Conservation (phyloP, 1,284 basidiomycete genomes). For the Acaromyces ingoldii region DNA sequence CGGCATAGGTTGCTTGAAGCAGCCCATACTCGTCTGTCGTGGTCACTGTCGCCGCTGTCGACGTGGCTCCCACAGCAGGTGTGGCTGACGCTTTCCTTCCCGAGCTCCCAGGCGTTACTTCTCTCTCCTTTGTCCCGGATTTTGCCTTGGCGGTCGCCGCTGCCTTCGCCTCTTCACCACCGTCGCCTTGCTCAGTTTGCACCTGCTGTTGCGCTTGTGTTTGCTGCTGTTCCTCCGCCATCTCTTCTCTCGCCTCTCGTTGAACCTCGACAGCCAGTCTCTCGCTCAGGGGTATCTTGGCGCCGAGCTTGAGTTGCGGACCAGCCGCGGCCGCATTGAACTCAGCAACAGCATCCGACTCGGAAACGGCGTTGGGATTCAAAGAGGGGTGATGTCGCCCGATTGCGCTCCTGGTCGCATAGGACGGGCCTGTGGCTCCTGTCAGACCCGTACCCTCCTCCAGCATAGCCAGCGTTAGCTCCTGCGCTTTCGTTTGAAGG, state of each 20-base stretch:
- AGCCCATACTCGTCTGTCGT: constrained; percentile 15
- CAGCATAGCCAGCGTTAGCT: constrained; percentile 37
- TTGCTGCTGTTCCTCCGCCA: constrained; percentile 15
- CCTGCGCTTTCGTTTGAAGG: constrained; percentile 36
- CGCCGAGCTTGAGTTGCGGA: constrained; percentile 46
- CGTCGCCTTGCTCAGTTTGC: constrained; percentile 21
- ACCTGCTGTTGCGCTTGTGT: constrained; percentile 27
- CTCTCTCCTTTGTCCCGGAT: neutral
- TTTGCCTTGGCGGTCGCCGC: neutral
- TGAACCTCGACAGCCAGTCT: constrained; percentile 42
- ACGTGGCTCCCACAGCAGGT: neutral
- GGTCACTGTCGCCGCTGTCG: neutral
- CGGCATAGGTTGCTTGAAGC: constrained; percentile 63
- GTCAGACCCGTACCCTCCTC: constrained; percentile 50
- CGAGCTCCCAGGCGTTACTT: neutral
- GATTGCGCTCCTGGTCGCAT: constrained; percentile 11
- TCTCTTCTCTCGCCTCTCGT: constrained; percentile 35
- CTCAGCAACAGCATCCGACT: constrained; percentile 39
- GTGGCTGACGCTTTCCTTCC: neutral
- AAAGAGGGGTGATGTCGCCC: neutral
- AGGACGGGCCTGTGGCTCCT: constrained; percentile 38
- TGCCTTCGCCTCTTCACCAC: neutral
- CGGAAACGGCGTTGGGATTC: constrained; percentile 25
- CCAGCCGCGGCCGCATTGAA: constrained; percentile 45
- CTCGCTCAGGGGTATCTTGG: constrained; percentile 39